Percentiles rank a stretch among this genome's conserved stretches.
Conservation (phyloP, 2,329 filamentous ascomycete species). For the Pseudopithomyces chartarum region DNA sequence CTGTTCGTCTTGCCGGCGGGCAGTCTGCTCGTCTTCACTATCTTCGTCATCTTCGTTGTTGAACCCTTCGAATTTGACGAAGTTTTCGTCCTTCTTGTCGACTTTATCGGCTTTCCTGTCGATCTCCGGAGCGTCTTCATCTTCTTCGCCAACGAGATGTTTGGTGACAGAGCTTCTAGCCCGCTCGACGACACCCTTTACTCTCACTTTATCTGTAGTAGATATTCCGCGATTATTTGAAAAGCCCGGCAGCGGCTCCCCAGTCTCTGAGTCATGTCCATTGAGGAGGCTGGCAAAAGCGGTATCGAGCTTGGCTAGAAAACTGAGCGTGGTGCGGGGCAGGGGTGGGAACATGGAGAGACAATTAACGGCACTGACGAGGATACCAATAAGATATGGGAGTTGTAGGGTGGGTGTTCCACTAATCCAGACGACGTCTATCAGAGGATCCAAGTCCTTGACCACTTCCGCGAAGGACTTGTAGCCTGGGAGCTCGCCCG, state of each 20-base stretch:
- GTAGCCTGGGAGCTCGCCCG: slow-evolving; percentile 56
- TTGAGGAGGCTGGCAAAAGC: slow-evolving; percentile 78
- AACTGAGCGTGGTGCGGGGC: slow-evolving; percentile 69
- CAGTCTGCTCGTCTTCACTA: slow-evolving; percentile 22
- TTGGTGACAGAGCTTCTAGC: slow-evolving; percentile 74
- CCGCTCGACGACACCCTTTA: slow-evolving; percentile 79
- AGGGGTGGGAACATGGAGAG: slow-evolving; percentile 73
- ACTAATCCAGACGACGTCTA: slow-evolving; percentile 85
- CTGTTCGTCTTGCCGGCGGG: slow-evolving; percentile 52
- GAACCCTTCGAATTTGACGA: slow-evolving; percentile 69
- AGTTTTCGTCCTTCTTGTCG: slow-evolving; percentile 45
- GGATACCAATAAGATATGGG: slow-evolving; percentile 80
- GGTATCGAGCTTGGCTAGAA: slow-evolving; percentile 80
- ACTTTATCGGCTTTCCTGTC: slow-evolving; percentile 24
- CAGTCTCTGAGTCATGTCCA: slow-evolving; percentile 69
- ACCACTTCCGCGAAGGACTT: slow-evolving; percentile 71
- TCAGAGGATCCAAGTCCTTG: slow-evolving; percentile 72
- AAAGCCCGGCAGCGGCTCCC: slow-evolving; percentile 72
- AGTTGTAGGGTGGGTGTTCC: slow-evolving; percentile 83
- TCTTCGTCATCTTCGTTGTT: slow-evolving; percentile 12
- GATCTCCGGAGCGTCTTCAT: slow-evolving; percentile 34
- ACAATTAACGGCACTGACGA: slow-evolving; percentile 73
- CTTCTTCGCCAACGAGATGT: slow-evolving; percentile 62
- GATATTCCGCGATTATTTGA: slow-evolving; percentile 66
- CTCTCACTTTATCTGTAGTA: slow-evolving; percentile 87